Conservation (phyloP, 257 asterid genomes). For the Solanum sparsipilum region DNA sequence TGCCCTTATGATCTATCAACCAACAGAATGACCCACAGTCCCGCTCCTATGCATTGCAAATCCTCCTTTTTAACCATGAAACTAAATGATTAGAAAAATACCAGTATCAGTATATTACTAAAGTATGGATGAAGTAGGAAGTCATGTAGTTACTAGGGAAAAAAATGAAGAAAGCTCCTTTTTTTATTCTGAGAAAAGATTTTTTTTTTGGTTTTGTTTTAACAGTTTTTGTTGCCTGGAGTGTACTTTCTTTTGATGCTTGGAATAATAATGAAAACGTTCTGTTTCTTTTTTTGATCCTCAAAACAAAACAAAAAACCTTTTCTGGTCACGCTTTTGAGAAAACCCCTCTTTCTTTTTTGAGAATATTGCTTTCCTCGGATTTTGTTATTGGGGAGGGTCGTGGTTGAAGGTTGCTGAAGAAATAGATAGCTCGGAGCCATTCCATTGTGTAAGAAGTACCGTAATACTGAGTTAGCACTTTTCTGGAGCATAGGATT, state of each 20-base stretch:
- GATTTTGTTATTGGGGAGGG: not conserved
- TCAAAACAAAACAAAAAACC: not conserved
- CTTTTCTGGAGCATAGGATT: not conserved
- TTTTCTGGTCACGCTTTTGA: not conserved
- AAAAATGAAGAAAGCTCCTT: not conserved
- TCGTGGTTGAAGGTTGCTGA: not conserved
- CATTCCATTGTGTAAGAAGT: not conserved
- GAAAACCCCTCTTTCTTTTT: not conserved
- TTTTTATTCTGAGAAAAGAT: not conserved
- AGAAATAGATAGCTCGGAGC: not conserved
- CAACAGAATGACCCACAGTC: not conserved
- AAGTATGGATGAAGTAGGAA: not conserved
- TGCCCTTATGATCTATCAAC: not conserved
- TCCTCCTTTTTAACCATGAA: not conserved
- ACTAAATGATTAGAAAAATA: not conserved
- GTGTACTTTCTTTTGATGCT: not conserved
- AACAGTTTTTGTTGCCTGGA: not conserved
- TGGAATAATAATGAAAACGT: not conserved
- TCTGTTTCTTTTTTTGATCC: not conserved
- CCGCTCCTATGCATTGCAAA: not conserved
- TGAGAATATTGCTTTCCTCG: not conserved
- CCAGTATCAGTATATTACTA: not conserved
- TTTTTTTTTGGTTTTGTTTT: not conserved
- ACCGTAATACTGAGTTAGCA: not conserved
- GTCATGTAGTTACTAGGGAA: not conserved